These are phyloP conservation scores for Ganoderma sinense DNA, from an alignment of 1,284 basidiomycete genomes.

Conservation along the genomic window DNA sequence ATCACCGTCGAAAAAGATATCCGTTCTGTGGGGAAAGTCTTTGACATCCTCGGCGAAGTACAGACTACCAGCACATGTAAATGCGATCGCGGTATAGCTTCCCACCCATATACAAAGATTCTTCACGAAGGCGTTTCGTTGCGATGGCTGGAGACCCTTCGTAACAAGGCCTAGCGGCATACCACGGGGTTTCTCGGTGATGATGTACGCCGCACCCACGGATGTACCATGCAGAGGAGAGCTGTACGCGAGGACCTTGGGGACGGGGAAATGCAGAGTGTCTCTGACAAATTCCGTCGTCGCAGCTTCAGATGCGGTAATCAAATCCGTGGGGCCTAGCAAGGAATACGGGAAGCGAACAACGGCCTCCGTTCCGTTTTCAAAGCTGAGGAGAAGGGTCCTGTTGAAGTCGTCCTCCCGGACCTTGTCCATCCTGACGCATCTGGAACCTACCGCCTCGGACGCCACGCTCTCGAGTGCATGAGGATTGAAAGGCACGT, in stretches of 20 bases:
- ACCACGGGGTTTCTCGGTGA: not conserved
- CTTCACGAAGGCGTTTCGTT: not conserved
- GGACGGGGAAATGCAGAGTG: not conserved
- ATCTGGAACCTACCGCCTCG: not conserved
- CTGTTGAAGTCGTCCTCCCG: not conserved
- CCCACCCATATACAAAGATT: not conserved
- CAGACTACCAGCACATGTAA: not conserved
- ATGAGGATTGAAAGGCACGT: not conserved
- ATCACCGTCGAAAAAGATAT: not conserved
- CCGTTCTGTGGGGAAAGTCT: not conserved
- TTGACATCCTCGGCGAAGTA: not conserved
- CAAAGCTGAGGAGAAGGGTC: not conserved
- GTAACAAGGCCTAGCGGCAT: not conserved
- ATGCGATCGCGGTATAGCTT: not conserved
- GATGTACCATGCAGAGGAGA: not conserved
- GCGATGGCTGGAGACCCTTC: not conserved
- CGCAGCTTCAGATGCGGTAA: not conserved
- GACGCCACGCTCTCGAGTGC: not conserved
- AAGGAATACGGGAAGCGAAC: not conserved
- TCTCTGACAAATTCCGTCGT: not conserved
- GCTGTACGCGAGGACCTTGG: not conserved
- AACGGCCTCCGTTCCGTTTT: not conserved
- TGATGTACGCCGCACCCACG: not conserved
- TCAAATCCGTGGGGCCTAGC: not conserved
- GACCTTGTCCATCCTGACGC: not conserved